Percentiles rank a stretch among this genome's conserved stretches.
These are phyloP conservation scores for Tricholoma sp. DNA, from an alignment of 768 basidiomycete genomes.

Conservation along the genomic window DNA sequence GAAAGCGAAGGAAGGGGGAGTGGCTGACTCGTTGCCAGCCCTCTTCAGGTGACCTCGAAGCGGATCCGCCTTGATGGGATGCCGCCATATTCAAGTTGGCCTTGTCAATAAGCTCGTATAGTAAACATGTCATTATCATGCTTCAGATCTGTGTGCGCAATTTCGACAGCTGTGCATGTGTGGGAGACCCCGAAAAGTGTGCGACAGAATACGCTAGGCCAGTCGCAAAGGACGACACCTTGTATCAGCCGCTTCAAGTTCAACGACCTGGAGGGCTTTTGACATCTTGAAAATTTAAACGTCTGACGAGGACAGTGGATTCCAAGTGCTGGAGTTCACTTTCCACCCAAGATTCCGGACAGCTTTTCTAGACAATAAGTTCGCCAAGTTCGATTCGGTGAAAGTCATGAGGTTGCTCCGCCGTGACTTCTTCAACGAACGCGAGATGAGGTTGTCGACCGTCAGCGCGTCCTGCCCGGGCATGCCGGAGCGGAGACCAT, in stretches of 20 bases:
- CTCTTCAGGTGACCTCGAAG: constrained; percentile 16
- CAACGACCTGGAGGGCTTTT: constrained; percentile 10
- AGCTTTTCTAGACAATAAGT: constrained; percentile 20
- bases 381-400: constrained; percentile 21
- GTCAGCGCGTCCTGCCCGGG: too few species aligned
- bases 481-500: too few species aligned
- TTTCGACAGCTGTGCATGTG: background rate
- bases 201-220: constrained; percentile 1
- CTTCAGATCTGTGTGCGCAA: constrained; percentile 25
- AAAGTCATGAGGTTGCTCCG: constrained; percentile 22
- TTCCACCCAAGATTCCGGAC: constrained; percentile 28
- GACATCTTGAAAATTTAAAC: constrained; percentile 21
- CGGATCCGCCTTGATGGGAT: too few species aligned
- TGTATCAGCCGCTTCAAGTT: constrained; percentile 3
- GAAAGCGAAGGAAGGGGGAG: constrained; percentile 18
- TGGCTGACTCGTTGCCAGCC: constrained; percentile 20
- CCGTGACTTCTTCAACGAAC: constrained; percentile 26
- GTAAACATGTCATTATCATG: constrained; percentile 17
- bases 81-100: constrained; percentile 6
- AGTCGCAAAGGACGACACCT: constrained; percentile 19
- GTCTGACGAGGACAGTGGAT: constrained; percentile 15
- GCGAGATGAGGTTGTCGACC: too few species aligned
- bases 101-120: background rate
- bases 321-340: constrained; percentile 25
- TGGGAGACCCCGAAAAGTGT: background rate